Percentiles rank a stretch among this genome's conserved stretches.
Evolutionary conservation across 2,329 filamentous ascomycete genomes (phyloP).

Genomic region (Neurospora sp.): DNA sequence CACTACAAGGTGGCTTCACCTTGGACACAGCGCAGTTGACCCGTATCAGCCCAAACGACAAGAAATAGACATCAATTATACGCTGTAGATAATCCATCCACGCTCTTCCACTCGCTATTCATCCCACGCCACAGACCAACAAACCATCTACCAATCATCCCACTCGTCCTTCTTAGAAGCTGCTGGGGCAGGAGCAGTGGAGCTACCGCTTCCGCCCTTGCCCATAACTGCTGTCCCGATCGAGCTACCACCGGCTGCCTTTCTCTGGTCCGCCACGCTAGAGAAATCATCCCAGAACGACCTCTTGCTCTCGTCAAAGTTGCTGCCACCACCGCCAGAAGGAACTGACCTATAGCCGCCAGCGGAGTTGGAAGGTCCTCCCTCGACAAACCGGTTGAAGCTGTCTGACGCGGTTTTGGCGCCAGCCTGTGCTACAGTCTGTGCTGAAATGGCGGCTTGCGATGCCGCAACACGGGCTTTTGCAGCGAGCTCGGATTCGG

Average conservation of each 20-base stretch:
- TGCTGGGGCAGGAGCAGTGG: constrained; percentile 5
- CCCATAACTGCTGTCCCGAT: constrained; percentile 53
- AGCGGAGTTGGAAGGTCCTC: constrained; percentile 40
- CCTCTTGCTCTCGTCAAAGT: constrained; percentile 55
- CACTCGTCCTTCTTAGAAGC: constrained; percentile 47
- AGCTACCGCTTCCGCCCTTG: constrained; percentile 32
- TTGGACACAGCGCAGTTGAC: not conserved
- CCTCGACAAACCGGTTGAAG: constrained; percentile 83
- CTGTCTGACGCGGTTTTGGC: constrained; percentile 67
- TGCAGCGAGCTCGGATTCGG: constrained; percentile 67
- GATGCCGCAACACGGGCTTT: constrained; percentile 52
- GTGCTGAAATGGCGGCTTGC: constrained; percentile 55
- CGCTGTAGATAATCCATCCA: not conserved
- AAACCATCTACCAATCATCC: constrained; percentile 47
- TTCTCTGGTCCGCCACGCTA: constrained; percentile 48
- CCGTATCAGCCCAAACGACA: not conserved
- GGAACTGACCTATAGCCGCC: constrained; percentile 26
- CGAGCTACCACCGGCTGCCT: constrained; percentile 29
- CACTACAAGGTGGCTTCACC: not conserved
- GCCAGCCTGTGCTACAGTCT: constrained; percentile 48
- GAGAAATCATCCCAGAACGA: constrained; percentile 93
- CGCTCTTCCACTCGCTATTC: not conserved
- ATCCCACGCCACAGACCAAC: not conserved
- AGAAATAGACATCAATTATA: not conserved
- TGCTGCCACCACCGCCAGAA: constrained; percentile 4